These are phyloP conservation scores for Nannochloropsis granulata DNA, from an alignment of 108 stramenopile genomes.

Conservation along the genomic window DNA sequence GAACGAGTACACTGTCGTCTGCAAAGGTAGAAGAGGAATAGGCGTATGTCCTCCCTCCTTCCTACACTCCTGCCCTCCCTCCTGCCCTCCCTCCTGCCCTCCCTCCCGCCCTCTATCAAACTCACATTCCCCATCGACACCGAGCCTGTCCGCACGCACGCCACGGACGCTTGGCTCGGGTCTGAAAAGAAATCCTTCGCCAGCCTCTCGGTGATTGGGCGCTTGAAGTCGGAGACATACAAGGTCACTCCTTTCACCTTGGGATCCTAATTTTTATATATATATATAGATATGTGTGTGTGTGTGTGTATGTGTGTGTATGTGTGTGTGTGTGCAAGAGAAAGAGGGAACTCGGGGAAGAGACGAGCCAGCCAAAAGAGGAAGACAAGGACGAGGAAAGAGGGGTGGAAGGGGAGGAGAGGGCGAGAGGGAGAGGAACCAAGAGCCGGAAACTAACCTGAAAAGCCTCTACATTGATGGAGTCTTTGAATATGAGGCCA, in stretches of 20 bases:
- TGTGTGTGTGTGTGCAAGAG: no score
- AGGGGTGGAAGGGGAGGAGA: no score
- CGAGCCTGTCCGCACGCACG: not conserved
- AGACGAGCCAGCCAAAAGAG: no score
- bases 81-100: not conserved
- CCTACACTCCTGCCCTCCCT: not conserved
- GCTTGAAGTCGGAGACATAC: not conserved
- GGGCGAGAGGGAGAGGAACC: no score
- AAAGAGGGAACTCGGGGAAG: no score
- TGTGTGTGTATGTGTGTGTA: no score
- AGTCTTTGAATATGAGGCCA: not conserved
- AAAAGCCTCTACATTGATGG: not conserved
- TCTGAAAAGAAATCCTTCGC: not conserved
- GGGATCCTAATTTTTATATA: not conserved
- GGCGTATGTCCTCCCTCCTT: not conserved
- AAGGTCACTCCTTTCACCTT: not conserved
- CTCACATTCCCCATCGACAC: not conserved
- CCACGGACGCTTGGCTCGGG: not conserved
- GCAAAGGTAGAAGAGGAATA: no score
- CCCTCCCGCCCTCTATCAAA: not conserved
- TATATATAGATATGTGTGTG: no score
- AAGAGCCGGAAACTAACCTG: not conserved
- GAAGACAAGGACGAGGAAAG: no score
- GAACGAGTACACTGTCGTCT: no score
- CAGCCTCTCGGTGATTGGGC: not conserved